phyloP scores from a whole-genome alignment of 768 basidiomycete genomes.

The Hortiboletus flavorubellus region DNA sequence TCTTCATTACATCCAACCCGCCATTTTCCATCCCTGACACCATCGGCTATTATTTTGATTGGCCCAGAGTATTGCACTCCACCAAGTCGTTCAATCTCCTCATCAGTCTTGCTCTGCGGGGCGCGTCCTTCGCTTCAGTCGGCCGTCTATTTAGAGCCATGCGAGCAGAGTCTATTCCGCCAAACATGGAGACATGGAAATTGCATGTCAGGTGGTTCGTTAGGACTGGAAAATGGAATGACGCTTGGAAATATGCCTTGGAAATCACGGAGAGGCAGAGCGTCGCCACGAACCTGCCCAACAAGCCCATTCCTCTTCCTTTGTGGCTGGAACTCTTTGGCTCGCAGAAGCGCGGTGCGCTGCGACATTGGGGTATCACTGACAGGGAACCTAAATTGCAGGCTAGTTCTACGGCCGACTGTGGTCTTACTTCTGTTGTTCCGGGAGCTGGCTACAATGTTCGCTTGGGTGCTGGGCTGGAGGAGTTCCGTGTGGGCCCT shows the following conservation, averaged over 20 bases:
- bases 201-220: constrained; percentile 57
- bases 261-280: constrained; percentile 12
- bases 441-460: neutral
- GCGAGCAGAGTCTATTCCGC: constrained; percentile 38
- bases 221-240: constrained; percentile 51
- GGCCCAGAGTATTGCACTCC: constrained; percentile 32
- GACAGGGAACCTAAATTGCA: neutral
- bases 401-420: neutral
- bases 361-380: constrained; percentile 18
- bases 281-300: constrained; percentile 1
- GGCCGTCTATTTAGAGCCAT: constrained; percentile 46
- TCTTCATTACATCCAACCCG: constrained; percentile 21
- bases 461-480: neutral
- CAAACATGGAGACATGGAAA: constrained; percentile 54
- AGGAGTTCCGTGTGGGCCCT: neutral
- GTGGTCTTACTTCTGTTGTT: neutral
- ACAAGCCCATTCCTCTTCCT: constrained; percentile 35
- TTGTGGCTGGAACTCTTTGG: constrained; percentile 65
- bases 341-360: constrained; percentile 37
- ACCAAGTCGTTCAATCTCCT: constrained; percentile 44
- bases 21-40: constrained; percentile 12
- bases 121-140: constrained; percentile 46
- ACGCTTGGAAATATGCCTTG: constrained; percentile 50
- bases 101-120: constrained; percentile 48
- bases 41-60: constrained; percentile 28